Evolutionary conservation across 768 basidiomycete genomes (phyloP), one percentile per base, ranked within the genome.

Genomic region (Tulasnella sp.): DNA sequence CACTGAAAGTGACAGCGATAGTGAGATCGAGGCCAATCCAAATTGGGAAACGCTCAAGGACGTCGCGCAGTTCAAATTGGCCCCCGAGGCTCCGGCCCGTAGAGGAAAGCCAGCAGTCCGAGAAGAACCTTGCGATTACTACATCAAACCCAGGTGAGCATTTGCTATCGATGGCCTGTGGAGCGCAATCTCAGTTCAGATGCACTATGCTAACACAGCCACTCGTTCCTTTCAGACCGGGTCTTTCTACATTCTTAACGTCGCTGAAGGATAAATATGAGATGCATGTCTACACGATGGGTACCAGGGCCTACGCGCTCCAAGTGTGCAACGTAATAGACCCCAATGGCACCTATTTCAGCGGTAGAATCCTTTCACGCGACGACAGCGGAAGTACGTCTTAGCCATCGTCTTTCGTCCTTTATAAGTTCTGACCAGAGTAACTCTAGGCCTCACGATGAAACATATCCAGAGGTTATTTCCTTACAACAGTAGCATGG

Each of bases 201-300:
- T 38, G 49, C 54, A 25, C 3, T 25, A 19, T 25, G 54, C n/a
- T n/a, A 25, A 29, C 12, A 22, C 19, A 8, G 25, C 6, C 54
- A 58, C 22, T 36, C 15, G 14, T 37, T 31, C 14, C 14, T 34
- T 77, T 42, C 78, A 91, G 96, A 79, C 96, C 96, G 9, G 93
- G 94, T n/a, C 88, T 95, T 84, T 84, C 86, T 75, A 86, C 89
- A 68, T 99, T 99, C 83, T 86, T 99, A 72, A 84, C 85, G 77
- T 85, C 86, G 67, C 88, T 92, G 79, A 87, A 92, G 42, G 84
- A 85, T 71, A 90, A 92, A 81, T 99, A 97, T 83, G 96, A 99
- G 84, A 95, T 99, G 95, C 97, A 99, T 82, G 96, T 99, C 68
- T 99, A 99, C 83, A 99, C 97, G 31, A 99, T 99, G 96, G 97